Evolutionary conservation across 1,284 basidiomycete species (phyloP).

Genomic region (Ceratobasidium sp.): DNA sequence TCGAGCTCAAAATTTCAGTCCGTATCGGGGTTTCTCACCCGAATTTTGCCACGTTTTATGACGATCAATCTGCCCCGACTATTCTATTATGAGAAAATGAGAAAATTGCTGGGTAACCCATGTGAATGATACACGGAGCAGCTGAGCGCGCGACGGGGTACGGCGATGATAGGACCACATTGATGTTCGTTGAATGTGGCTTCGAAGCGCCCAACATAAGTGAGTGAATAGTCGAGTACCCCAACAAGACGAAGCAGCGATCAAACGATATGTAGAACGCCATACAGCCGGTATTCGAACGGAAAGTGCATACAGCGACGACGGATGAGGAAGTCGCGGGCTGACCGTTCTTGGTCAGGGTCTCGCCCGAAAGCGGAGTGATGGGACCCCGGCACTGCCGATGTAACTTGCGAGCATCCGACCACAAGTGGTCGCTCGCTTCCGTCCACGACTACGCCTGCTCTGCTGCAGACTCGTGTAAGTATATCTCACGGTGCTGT

Average conservation of each 20-base stretch:
- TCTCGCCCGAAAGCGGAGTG: slow-evolving; percentile 3
- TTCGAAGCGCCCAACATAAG: neutral
- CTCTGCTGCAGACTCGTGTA: slow-evolving; percentile 20
- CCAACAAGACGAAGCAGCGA: neutral
- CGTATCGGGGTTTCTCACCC: neutral
- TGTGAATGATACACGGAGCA: neutral
- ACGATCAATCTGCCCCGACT: neutral
- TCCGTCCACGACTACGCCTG: slow-evolving; percentile 23
- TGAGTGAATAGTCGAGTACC: neutral
- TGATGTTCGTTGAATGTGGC: neutral
- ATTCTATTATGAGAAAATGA: neutral
- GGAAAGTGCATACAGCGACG: neutral
- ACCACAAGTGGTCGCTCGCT: slow-evolving; percentile 22
- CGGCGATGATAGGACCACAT: neutral
- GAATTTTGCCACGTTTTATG: neutral
- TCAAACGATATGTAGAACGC: neutral
- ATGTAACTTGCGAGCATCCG: slow-evolving; percentile 14
- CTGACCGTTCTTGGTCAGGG: neutral
- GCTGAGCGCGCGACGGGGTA: neutral
- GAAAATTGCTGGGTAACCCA: neutral
- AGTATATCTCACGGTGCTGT: neutral
- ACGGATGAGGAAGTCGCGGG: neutral
- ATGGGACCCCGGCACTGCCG: slow-evolving; percentile 11
- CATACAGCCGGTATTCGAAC: neutral
- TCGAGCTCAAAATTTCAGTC: slow-evolving; percentile 12